A percentile compares a stretch with the other conserved stretches of the same genome.
Conservation (phyloP, 371 early-diverging fungal genomes). For the Blastocladiella emersonii region DNA sequence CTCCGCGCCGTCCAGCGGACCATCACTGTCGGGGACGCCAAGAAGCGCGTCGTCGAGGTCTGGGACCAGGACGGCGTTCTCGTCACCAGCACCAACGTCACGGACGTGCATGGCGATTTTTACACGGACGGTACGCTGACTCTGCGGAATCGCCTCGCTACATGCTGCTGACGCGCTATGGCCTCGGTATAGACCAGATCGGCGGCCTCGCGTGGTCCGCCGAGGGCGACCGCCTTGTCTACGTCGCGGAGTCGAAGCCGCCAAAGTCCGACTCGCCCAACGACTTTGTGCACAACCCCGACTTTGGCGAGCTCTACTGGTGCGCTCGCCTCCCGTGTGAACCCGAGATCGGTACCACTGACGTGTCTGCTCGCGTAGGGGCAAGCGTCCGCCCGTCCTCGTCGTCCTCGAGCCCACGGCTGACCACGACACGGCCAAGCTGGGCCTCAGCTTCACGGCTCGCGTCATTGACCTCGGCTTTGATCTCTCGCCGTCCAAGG, state of each 20-base stretch:
- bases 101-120: conserved; percentile 41
- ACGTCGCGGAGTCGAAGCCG: conserved; percentile 40
- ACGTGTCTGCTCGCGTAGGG: too few species aligned
- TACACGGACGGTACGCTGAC: conserved; percentile 30
- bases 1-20: conserved; percentile 16
- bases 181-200: conserved; percentile 18
- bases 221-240: conserved; percentile 30
- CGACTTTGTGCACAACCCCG: conserved; percentile 24
- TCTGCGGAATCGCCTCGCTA: not conserved
- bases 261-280: conserved; percentile 11
- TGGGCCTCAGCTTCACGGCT: too few species aligned
- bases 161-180: not conserved
- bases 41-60: conserved; percentile 33
- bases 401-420: conserved; percentile 6
- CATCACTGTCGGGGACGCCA: conserved; percentile 17
- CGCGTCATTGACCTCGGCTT: not conserved
- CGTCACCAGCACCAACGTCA: conserved; percentile 30
- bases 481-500: not conserved
- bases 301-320: conserved; percentile 39
- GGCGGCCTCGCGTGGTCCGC: conserved; percentile 44
- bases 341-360: too few species aligned
- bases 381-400: conserved; percentile 30
- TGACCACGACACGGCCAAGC: not conserved
- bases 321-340: too few species aligned
- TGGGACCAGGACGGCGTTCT: conserved; percentile 16